phyloP scores from a whole-genome alignment of 371 early-diverging fungal species.

The Actinomucor elegans region DNA sequence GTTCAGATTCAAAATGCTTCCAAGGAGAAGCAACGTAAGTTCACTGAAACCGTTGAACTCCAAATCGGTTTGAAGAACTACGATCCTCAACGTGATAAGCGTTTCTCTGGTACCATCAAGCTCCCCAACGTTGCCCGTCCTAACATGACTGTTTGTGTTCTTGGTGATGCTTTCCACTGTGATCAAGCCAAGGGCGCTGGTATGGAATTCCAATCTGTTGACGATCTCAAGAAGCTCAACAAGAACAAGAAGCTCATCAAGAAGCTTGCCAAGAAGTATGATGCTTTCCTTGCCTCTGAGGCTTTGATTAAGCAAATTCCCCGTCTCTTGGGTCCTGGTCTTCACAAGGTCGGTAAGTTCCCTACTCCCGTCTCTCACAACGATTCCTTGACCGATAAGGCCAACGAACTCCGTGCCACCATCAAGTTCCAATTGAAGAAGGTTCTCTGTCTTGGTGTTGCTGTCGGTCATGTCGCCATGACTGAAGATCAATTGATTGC shows the following conservation, averaged over 20 bases:
- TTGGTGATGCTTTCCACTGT: conserved; percentile 96
- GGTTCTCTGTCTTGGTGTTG: conserved; percentile 97
- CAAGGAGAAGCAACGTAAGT: conserved; percentile 89
- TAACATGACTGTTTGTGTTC: conserved; percentile 90
- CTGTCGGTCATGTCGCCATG: conserved; percentile 97
- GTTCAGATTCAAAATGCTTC: conserved; percentile 66
- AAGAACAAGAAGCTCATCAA: conserved; percentile 99
- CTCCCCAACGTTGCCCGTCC: conserved; percentile 78
- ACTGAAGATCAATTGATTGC: conserved; percentile 92
- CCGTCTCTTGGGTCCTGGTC: conserved; percentile 96
- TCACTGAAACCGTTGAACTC: conserved; percentile 95
- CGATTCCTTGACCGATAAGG: conserved; percentile 90
- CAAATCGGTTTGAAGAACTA: conserved; percentile 99
- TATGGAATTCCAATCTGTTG: conserved; percentile 94
- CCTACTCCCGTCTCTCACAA: conserved; percentile 95
- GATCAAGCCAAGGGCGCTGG: conserved; percentile 92
- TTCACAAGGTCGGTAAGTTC: conserved; percentile 97
- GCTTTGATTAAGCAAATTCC: conserved; percentile 98
- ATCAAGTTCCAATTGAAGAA: conserved; percentile 99
- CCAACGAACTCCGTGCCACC: conserved; percentile 94
- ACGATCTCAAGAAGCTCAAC: conserved; percentile 98
- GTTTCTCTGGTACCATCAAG: conserved; percentile 35
- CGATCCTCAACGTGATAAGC: conserved; percentile 72
- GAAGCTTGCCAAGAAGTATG: conserved; percentile 93
- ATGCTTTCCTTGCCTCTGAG: conserved; percentile 98